A percentile compares a stretch with the other conserved stretches of the same genome.
Conservation (phyloP, 176 grass and related monocot genomes). For the Ananas comosus region DNA sequence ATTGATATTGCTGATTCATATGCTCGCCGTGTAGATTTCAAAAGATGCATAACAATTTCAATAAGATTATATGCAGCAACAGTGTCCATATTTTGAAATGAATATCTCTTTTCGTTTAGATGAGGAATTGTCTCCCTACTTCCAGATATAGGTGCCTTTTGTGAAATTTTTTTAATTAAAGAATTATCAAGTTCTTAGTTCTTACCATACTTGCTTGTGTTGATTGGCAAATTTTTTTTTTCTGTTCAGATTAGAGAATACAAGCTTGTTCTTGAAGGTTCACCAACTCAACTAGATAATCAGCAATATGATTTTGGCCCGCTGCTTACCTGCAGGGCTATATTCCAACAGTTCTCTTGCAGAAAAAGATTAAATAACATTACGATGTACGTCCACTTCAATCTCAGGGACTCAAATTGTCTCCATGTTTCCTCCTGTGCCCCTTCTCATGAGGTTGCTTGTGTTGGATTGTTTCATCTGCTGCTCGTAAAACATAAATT, state of each 20-base stretch:
- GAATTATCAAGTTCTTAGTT: not conserved
- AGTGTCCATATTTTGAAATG: not conserved
- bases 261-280: conserved; percentile 75
- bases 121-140: not conserved
- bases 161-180: not conserved
- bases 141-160: not conserved
- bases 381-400: conserved; percentile 50
- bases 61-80: not conserved
- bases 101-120: not conserved
- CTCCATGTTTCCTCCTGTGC: conserved; percentile 32
- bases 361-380: conserved; percentile 38
- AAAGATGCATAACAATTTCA: not conserved
- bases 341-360: conserved; percentile 47
- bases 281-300: conserved; percentile 36
- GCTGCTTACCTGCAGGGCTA: conserved; percentile 51
- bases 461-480: conserved; percentile 42
- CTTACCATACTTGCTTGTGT: not conserved
- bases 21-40: not conserved
- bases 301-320: conserved; percentile 31
- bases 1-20: not conserved
- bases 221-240: conserved; percentile 14
- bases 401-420: conserved; percentile 38
- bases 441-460: conserved; percentile 29
- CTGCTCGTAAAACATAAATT: conserved; percentile 70
- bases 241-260: conserved; percentile 51